A percentile compares a stretch with the other conserved stretches of the same genome.
Evolutionary conservation across 345 rosid genomes (phyloP).

Genomic region (Eucalyptus grandis): DNA sequence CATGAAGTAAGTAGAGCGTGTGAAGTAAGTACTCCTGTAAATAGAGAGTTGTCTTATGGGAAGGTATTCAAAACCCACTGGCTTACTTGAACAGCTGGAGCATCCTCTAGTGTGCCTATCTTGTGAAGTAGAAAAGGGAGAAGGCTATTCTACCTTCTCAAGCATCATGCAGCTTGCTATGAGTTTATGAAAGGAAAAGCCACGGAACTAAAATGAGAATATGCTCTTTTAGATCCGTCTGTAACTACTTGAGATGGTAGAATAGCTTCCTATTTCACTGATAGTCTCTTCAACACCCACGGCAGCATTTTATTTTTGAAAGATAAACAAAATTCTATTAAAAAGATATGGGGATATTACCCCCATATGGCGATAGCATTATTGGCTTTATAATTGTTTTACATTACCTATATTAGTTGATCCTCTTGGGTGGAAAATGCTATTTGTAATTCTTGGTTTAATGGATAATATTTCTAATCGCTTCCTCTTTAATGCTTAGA

Average conservation of each 20-base stretch:
- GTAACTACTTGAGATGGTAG: background rate
- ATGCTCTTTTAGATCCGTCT: background rate
- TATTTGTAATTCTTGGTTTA: background rate
- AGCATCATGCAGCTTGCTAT: background rate
- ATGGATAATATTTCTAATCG: background rate
- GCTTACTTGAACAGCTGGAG: background rate
- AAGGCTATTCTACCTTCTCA: background rate
- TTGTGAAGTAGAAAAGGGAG: background rate
- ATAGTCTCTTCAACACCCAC: background rate
- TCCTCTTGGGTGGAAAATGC: background rate
- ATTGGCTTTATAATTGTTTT: background rate
- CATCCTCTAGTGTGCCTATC: background rate
- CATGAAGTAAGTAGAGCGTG: background rate
- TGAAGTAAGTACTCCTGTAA: background rate
- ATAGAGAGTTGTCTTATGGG: background rate
- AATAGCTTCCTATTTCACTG: background rate
- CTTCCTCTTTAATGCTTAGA: constrained; percentile 22
- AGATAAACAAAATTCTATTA: background rate
- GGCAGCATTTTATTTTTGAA: background rate
- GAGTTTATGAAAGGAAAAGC: background rate
- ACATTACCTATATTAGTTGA: background rate
- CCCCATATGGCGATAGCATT: background rate
- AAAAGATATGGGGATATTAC: background rate
- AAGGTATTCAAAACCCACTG: background rate
- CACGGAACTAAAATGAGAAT: background rate